phyloP scores from a whole-genome alignment of 2,329 filamentous ascomycete genomes.

The Alternaria burnsii region DNA sequence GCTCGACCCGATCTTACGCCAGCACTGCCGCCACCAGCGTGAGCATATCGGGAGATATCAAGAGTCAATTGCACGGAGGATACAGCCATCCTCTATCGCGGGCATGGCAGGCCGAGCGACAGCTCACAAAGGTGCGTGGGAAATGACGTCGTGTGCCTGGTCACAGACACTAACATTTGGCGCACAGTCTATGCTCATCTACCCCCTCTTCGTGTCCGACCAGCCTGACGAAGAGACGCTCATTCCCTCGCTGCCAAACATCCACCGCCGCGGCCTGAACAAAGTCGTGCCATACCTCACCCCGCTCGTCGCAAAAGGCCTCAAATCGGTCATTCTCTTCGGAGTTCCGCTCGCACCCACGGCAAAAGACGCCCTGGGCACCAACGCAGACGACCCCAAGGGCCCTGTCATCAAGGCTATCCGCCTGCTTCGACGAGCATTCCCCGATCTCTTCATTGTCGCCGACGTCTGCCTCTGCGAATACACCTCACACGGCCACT shows the following conservation, averaged over 20 bases:
- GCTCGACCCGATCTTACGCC: constrained; percentile 59
- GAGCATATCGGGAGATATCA: constrained; percentile 61
- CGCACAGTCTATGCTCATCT: constrained; percentile 96
- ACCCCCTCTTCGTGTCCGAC: constrained; percentile 95
- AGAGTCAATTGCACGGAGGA: constrained; percentile 61
- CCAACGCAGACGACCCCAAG: constrained; percentile 88
- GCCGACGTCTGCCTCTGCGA: constrained; percentile 97
- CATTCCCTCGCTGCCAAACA: constrained; percentile 90
- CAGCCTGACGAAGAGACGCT: constrained; percentile 89
- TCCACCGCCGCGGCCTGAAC: constrained; percentile 88
- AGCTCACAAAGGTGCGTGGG: constrained; percentile 58
- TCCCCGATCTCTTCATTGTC: constrained; percentile 90
- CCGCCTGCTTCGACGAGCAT: constrained; percentile 80
- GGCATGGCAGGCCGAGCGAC: constrained; percentile 62
- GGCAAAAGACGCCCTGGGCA: constrained; percentile 90
- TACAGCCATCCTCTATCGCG: constrained; percentile 61
- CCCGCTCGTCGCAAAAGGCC: constrained; percentile 86
- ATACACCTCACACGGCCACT: constrained; percentile 98
- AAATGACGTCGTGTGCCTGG: neutral
- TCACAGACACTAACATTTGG: constrained; percentile 27
- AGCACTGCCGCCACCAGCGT: constrained; percentile 63
- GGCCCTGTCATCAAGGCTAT: constrained; percentile 92
- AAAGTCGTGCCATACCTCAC: constrained; percentile 84
- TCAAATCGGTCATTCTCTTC: constrained; percentile 93
- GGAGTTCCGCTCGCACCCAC: constrained; percentile 85